A percentile compares a stretch with the other conserved stretches of the same genome.
Evolutionary conservation across 163 green algal genomes (phyloP).

Genomic region (Volvox carteri): DNA sequence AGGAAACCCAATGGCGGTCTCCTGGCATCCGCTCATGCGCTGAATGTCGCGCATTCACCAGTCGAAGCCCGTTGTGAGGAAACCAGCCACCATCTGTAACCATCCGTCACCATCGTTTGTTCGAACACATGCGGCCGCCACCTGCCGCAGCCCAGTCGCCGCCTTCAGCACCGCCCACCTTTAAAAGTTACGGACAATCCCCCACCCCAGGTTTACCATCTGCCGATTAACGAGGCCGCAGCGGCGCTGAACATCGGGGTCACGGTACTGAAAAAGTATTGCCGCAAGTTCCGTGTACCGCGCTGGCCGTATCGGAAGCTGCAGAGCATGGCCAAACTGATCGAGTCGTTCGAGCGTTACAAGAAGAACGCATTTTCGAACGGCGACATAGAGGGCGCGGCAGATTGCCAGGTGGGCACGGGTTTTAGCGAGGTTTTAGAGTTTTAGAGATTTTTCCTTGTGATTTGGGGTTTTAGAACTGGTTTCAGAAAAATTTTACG

Average conservation of each 20-base stretch:
- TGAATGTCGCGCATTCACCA: no score
- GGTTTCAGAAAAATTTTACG: no score
- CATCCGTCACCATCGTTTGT: no score
- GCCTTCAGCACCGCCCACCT: not conserved
- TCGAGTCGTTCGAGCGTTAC: constrained; percentile 49
- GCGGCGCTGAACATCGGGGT: constrained; percentile 78
- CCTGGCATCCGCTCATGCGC: no score
- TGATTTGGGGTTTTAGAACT: no score
- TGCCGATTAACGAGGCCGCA: constrained; percentile 80
- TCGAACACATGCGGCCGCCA: no score
- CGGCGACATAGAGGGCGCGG: constrained; percentile 19
- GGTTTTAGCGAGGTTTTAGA: no score
- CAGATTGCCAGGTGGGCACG: constrained; percentile 32
- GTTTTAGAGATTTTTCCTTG: no score
- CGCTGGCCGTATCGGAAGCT: constrained; percentile 72
- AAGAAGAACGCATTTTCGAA: constrained; percentile 33
- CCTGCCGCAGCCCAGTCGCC: not conserved
- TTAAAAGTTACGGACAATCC: no score
- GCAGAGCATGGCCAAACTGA: constrained; percentile 73
- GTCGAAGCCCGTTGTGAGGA: no score
- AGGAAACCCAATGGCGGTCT: no score
- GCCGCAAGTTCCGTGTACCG: constrained; percentile 76
- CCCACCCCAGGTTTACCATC: constrained; percentile 74
- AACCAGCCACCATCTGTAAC: no score
- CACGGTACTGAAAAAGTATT: constrained; percentile 86